A percentile compares a stretch with the other conserved stretches of the same genome.
Evolutionary conservation across 306 rosid genomes (phyloP).

Genomic region (Pyrus pyrifolia): DNA sequence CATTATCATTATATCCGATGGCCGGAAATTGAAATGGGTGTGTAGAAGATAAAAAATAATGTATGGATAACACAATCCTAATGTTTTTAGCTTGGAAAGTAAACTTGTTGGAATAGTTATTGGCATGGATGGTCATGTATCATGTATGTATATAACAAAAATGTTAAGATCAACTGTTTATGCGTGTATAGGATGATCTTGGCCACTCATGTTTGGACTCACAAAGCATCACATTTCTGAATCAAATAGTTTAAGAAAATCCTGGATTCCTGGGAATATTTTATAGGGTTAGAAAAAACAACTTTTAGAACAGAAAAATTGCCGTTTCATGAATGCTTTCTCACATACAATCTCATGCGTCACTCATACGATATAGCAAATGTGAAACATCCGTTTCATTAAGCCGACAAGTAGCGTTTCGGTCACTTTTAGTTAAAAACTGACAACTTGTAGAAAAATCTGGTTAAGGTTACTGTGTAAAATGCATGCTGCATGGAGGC

Average conservation of each 20-base stretch:
- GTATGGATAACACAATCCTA: too few species aligned
- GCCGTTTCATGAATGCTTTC: not conserved
- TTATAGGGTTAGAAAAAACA: not conserved
- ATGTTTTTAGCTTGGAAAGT: too few species aligned
- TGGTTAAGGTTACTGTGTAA: not conserved
- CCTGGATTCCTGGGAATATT: not conserved
- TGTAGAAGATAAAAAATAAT: too few species aligned
- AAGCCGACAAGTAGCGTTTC: not conserved
- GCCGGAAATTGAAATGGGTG: accelerated
- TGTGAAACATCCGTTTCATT: not conserved
- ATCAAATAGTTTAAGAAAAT: not conserved
- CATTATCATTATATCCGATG: too few species aligned
- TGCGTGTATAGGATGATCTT: too few species aligned
- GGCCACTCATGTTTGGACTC: not conserved
- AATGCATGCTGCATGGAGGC: not conserved
- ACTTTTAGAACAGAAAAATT: not conserved
- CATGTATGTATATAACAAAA: too few species aligned
- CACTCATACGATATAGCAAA: not conserved
- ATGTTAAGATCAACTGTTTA: too few species aligned
- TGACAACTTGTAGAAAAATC: not conserved
- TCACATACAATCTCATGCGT: not conserved
- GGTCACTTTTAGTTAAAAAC: too few species aligned
- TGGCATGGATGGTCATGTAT: not conserved
- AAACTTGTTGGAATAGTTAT: not conserved
- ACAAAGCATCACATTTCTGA: not conserved